Evolutionary conservation across 306 rosid species (phyloP).

Genomic region (Corylus heterophylla): DNA sequence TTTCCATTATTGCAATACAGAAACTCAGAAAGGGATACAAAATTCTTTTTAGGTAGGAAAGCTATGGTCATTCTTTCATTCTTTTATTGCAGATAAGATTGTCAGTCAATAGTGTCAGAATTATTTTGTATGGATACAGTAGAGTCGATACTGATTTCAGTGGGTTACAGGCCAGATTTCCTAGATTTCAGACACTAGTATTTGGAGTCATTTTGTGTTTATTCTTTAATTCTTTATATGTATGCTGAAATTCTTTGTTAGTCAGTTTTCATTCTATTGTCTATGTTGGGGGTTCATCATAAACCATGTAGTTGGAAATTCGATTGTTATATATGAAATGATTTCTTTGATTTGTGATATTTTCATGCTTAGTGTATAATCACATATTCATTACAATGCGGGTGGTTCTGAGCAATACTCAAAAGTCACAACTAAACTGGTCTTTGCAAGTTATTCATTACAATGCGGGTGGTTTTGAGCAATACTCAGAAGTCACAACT

Average conservation of each 20-base stretch:
- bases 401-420: no score
- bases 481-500: no score
- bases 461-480: no score
- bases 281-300: slow-evolving; percentile 1
- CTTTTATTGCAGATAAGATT: slow-evolving; percentile 73
- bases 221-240: slow-evolving; percentile 60
- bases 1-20: slow-evolving; percentile 37
- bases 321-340: slow-evolving; percentile 25
- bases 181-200: slow-evolving; percentile 27
- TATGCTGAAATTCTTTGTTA: slow-evolving; percentile 46
- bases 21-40: slow-evolving; percentile 31
- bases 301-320: slow-evolving; percentile 17
- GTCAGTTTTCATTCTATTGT: slow-evolving; percentile 4
- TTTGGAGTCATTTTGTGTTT: slow-evolving; percentile 42
- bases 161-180: slow-evolving; percentile 26
- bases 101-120: slow-evolving; percentile 33
- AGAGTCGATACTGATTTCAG: slow-evolving; percentile 37
- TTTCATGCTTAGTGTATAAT: no score
- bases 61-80: slow-evolving; percentile 69
- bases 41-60: slow-evolving; percentile 71
- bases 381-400: no score
- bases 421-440: no score
- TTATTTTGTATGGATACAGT: slow-evolving; percentile 43
- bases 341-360: slow-evolving; percentile 24
- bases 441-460: no score